phyloP scores from a whole-genome alignment of 331 rosid species.

The Malus hybrid region DNA sequence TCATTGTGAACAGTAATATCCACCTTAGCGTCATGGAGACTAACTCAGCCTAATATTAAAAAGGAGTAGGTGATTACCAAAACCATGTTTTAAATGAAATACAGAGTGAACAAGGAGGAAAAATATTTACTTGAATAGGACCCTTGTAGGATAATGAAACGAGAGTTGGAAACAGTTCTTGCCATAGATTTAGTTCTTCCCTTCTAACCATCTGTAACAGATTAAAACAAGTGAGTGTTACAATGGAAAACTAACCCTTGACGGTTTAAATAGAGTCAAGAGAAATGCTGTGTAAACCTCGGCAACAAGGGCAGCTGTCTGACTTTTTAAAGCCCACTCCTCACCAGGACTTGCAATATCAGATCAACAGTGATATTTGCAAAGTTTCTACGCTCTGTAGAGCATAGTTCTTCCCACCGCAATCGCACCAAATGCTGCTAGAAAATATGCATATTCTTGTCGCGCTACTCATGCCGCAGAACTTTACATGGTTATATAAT shows the following conservation, averaged over 20 bases:
- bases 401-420: conserved; percentile 85
- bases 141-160: conserved; percentile 75
- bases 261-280: conserved; percentile 9
- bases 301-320: conserved; percentile 94
- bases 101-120: conserved; percentile 7
- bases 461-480: neutral
- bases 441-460: conserved; percentile 7
- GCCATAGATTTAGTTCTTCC: conserved; percentile 74
- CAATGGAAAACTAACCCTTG: neutral
- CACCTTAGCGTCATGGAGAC: conserved; percentile 97
- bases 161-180: conserved; percentile 63
- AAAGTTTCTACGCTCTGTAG: conserved; percentile 56
- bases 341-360: conserved; percentile 78
- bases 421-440: conserved; percentile 86
- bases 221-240: neutral
- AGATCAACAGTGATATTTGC: conserved; percentile 65
- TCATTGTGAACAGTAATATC: conserved; percentile 95
- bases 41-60: conserved; percentile 73
- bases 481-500: neutral
- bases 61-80: neutral
- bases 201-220: conserved; percentile 76
- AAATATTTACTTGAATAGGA: conserved; percentile 66
- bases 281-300: conserved; percentile 47
- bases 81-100: conserved; percentile 6
- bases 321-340: conserved; percentile 96